These are phyloP conservation scores for Sporothrix euskadiensis DNA, from an alignment of 2,329 filamentous ascomycete genomes.

Conservation along the genomic window DNA sequence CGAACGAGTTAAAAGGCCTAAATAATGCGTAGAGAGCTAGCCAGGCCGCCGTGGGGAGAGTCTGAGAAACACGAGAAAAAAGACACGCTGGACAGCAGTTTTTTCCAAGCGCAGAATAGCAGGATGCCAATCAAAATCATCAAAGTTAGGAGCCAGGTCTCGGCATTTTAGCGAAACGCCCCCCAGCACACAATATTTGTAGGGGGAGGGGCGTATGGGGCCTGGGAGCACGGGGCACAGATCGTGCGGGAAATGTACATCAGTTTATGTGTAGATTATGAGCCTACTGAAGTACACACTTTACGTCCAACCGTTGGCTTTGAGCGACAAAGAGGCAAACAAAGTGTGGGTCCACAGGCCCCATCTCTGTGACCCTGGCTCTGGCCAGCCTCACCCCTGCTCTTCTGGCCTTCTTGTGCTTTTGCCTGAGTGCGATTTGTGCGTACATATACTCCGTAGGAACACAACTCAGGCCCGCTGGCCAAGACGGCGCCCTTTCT, in stretches of 20 bases:
- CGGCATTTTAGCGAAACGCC: slow-evolving; percentile 32
- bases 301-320: slow-evolving; percentile 7
- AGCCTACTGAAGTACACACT: not conserved
- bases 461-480: slow-evolving; percentile 7
- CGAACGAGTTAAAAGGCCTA: slow-evolving; percentile 17
- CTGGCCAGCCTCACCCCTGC: not conserved
- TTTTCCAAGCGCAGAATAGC: not conserved
- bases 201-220: not conserved
- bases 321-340: slow-evolving; percentile 4
- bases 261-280: not conserved
- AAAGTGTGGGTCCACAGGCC: not conserved
- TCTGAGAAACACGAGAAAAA: not conserved
- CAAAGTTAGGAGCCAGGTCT: slow-evolving; percentile 27
- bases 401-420: not conserved
- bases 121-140: slow-evolving; percentile 14
- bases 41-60: not conserved
- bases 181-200: not conserved
- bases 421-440: slow-evolving; percentile 8
- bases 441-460: too few species aligned
- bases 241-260: not conserved
- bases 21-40: not conserved
- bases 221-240: slow-evolving; percentile 1
- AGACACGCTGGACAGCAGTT: slow-evolving; percentile 16
- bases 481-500: slow-evolving; percentile 19
- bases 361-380: slow-evolving; percentile 19